phyloP scores from a whole-genome alignment of 2,329 filamentous ascomycete species.

The Ceratocystis harringtonii region DNA sequence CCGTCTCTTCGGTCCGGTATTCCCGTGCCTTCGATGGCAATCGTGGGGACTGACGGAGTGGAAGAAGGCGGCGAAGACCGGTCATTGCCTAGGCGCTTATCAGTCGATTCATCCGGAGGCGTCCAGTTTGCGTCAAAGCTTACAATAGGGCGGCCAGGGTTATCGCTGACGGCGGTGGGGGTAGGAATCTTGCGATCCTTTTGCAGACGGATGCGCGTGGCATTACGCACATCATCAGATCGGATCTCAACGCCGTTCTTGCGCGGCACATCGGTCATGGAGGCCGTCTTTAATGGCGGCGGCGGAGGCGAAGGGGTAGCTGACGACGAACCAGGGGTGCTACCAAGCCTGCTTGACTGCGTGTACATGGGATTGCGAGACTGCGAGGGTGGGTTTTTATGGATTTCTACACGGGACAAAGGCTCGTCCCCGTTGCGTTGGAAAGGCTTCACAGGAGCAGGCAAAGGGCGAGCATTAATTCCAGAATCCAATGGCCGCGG shows the following conservation, averaged over 20 bases:
- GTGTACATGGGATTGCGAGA: constrained; percentile 64
- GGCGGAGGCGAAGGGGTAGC: constrained; percentile 3
- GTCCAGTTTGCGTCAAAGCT: constrained; percentile 84
- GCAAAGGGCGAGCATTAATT: constrained; percentile 20
- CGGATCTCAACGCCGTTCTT: constrained; percentile 74
- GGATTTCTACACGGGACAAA: constrained; percentile 52
- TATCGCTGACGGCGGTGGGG: constrained; percentile 81
- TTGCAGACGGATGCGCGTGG: constrained; percentile 67
- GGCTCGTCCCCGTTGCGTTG: constrained; percentile 27
- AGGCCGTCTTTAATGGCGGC: not conserved
- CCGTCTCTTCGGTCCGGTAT: constrained; percentile 1
- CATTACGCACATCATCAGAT: constrained; percentile 72
- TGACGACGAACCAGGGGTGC: not conserved
- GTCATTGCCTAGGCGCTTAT: constrained; percentile 37
- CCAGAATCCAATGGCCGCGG: constrained; percentile 6
- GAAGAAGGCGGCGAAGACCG: constrained; percentile 16
- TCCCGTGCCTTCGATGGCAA: constrained; percentile 8
- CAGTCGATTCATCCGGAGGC: constrained; percentile 53
- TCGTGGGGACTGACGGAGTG: constrained; percentile 7
- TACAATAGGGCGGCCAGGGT: constrained; percentile 82
- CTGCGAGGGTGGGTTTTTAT: constrained; percentile 70
- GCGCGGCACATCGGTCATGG: constrained; percentile 6
- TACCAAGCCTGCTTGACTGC: constrained; percentile 3
- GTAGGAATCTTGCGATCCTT: constrained; percentile 80
- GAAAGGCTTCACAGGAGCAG: constrained; percentile 31